Conservation (phyloP, 441 rosid species). For the Corymbia calophylla region DNA sequence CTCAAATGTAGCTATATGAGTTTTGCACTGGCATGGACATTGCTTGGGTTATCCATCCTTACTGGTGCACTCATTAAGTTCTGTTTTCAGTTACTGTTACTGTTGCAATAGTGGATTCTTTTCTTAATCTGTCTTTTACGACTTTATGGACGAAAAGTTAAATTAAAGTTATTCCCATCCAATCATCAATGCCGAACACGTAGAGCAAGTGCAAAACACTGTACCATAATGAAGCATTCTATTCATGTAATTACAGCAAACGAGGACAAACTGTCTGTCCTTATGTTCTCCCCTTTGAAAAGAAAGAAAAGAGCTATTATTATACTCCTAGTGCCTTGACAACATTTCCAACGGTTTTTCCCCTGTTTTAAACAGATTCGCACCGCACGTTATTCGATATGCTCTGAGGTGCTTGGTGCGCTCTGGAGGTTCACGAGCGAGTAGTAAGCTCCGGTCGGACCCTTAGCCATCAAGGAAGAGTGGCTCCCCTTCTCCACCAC, state of each 20-base stretch:
- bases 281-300: too few species aligned
- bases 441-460: slow-evolving; percentile 44
- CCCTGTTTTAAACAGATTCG: neutral
- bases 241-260: neutral
- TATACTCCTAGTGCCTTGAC: too few species aligned
- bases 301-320: too few species aligned
- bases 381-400: neutral
- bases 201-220: neutral
- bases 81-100: neutral
- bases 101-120: neutral
- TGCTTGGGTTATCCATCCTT: neutral
- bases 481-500: slow-evolving; percentile 65
- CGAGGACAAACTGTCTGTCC: too few species aligned
- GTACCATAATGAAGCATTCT: neutral
- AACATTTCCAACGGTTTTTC: neutral
- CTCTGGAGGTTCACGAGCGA: slow-evolving; percentile 51
- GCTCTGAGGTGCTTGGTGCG: neutral
- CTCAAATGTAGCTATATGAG: neutral
- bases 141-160: neutral
- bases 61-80: neutral
- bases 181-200: neutral
- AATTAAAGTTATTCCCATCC: neutral
- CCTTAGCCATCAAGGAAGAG: slow-evolving; percentile 41
- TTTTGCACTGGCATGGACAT: neutral
- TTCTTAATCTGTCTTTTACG: neutral